Conservation (phyloP, 176 grass and related monocot genomes). For the Panicum miliaceum region DNA sequence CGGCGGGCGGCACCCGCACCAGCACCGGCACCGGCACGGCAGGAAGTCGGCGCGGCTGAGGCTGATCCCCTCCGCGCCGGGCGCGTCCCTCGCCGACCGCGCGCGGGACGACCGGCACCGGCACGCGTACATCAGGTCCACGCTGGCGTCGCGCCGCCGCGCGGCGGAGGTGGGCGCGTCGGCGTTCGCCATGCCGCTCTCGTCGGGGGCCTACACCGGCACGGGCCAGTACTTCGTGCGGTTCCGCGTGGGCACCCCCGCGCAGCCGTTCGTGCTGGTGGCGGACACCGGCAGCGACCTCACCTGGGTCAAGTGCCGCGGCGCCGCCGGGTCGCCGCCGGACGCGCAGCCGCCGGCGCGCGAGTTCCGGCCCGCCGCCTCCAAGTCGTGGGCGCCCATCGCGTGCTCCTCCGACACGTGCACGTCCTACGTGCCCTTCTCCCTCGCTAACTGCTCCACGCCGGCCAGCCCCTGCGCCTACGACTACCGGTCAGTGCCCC, state of each 20-base stretch:
- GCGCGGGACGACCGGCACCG: slow-evolving; percentile 44
- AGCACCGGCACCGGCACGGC: neutral
- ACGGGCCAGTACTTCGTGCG: slow-evolving; percentile 85
- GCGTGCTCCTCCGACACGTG: slow-evolving; percentile 66
- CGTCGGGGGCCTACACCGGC: slow-evolving; percentile 74
- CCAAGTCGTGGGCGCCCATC: slow-evolving; percentile 58
- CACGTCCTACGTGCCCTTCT: slow-evolving; percentile 62
- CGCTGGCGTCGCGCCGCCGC: slow-evolving; percentile 24
- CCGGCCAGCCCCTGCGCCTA: slow-evolving; percentile 59
- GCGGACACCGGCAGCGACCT: slow-evolving; percentile 98
- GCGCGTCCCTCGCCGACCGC: slow-evolving; percentile 35
- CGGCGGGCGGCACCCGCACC: neutral
- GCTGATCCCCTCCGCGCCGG: slow-evolving; percentile 12
- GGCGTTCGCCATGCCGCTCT: slow-evolving; percentile 79
- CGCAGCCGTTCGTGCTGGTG: slow-evolving; percentile 74
- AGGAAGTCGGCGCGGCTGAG: neutral
- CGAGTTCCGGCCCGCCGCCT: slow-evolving; percentile 50
- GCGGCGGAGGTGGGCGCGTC: slow-evolving; percentile 45
- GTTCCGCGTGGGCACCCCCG: slow-evolving; percentile 88
- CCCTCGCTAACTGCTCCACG: slow-evolving; percentile 67
- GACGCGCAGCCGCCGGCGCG: neutral
- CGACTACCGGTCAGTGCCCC: slow-evolving; percentile 62
- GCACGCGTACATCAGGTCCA: slow-evolving; percentile 40
- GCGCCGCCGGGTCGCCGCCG: neutral
- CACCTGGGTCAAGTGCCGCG: slow-evolving; percentile 90